Percentiles rank a stretch among this genome's conserved stretches.
Evolutionary conservation across 371 early-diverging fungal species (phyloP).

Genomic region (Rhizoclosmatium hyalinum): DNA sequence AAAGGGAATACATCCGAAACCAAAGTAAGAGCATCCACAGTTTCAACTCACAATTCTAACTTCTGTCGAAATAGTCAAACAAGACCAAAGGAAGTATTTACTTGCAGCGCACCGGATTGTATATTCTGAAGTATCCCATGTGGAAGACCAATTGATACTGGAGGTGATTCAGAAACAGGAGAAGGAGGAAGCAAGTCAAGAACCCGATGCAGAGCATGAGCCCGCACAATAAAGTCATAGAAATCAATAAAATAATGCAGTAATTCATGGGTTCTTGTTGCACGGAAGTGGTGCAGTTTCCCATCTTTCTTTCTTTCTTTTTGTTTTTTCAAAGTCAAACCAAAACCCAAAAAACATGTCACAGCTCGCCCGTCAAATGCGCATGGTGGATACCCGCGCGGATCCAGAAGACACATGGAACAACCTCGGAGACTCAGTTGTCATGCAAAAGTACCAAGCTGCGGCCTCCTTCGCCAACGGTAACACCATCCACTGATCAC

Average conservation of each 20-base stretch:
- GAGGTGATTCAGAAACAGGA: background rate
- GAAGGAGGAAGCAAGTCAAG: background rate
- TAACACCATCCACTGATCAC: slow-evolving; percentile 36
- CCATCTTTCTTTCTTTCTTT: slow-evolving; percentile 27
- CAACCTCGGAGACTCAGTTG: slow-evolving; percentile 66
- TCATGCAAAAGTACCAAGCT: slow-evolving; percentile 81
- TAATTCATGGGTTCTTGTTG: background rate
- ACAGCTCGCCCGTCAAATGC: slow-evolving; percentile 18
- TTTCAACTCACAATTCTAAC: background rate
- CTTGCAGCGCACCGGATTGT: slow-evolving; percentile 54
- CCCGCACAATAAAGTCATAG: background rate
- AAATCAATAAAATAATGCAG: background rate
- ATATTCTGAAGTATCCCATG: slow-evolving; percentile 28
- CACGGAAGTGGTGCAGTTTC: background rate
- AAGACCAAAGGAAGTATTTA: slow-evolving; percentile 49
- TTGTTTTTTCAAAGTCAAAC: background rate
- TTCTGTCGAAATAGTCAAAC: slow-evolving; percentile 41
- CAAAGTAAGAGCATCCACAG: slow-evolving; percentile 41
- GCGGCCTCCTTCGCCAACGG: slow-evolving; percentile 83
- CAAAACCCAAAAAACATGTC: slow-evolving; percentile 1
- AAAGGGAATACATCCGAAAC: slow-evolving; percentile 45
- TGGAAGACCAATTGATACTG: slow-evolving; percentile 27
- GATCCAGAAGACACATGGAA: slow-evolving; percentile 47
- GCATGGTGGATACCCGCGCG: background rate
- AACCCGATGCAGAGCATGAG: background rate